Evolutionary conservation across 1,139 yeast species (phyloP), one percentile per base, ranked within the genome.

Genomic region (Hansenula lynferdii): DNA sequence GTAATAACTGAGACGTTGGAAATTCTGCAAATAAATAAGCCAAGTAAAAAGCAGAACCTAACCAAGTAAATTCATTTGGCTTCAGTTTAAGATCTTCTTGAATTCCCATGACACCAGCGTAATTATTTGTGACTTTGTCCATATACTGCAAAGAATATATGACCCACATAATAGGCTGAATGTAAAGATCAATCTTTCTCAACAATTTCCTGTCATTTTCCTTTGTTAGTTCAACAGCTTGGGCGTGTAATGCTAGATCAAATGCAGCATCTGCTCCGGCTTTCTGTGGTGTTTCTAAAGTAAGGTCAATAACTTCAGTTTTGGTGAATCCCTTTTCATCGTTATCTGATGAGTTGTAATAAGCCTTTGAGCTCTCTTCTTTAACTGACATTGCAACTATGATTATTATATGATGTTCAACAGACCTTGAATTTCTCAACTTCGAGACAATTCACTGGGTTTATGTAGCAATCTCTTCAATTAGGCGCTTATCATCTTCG

Each of bases 1-100:
- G 77, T 33, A 78, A 60, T 24, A 75, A 51, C 50, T 65, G 69
- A 42, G 72, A 69, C 16, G 73, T 70, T 3, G 78, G 77, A 26
- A 65, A 51, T 18, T 70, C 69, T 41, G 66, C 69, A 34, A 61
- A 61, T 35, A 73, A 46, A 45, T 70, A 72, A 6, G 78, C 80
- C 46, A 73, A 62, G 47, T 73, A 72, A 50, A 75, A 74, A 29
- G 70, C 62, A 3, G 79, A 70, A 2, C 72, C 71, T 20, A 69
- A 60, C 78, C 80, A 72, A 36, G 53, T 45, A 41, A 59, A 63
- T 36, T 57, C 47, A 26, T 49, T n/a, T n/a, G n/a, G n/a, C 45
- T 6, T 64, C 64, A 8, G 43, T 38, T 11, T 39, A 20, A 33
- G 42, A 39, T 61, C 66, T 7, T 47, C 48, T 37, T 53, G 54